phyloP scores from a whole-genome alignment of 768 basidiomycete species.

The Suillus hirtellus region DNA sequence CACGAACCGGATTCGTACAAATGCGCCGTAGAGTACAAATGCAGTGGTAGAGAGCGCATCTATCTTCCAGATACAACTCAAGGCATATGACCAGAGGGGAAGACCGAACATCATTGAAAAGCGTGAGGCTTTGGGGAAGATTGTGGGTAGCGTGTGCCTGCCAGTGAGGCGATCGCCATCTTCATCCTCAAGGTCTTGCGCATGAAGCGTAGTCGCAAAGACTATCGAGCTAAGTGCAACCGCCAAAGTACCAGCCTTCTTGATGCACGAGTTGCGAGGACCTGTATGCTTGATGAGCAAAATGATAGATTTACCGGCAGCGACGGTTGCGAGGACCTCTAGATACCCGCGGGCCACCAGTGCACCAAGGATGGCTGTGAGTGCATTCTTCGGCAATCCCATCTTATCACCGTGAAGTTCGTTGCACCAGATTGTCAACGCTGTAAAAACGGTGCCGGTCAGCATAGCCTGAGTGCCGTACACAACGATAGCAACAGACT shows the following conservation, averaged over 20 bases:
- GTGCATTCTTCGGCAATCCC: slow-evolving; percentile 39
- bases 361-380: slow-evolving; percentile 42
- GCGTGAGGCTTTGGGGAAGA: slow-evolving; percentile 39
- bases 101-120: slow-evolving; percentile 35
- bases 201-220: slow-evolving; percentile 47
- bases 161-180: slow-evolving; percentile 40
- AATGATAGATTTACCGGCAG: slow-evolving; percentile 31
- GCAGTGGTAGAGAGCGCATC: slow-evolving; percentile 24
- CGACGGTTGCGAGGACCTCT: slow-evolving; percentile 39
- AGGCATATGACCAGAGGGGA: slow-evolving; percentile 37
- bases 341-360: slow-evolving; percentile 29
- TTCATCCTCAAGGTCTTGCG: slow-evolving; percentile 49
- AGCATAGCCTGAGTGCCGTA: slow-evolving; percentile 35
- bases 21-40: slow-evolving; percentile 34
- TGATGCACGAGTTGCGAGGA: slow-evolving; percentile 18
- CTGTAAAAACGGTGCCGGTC: slow-evolving; percentile 31
- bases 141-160: slow-evolving; percentile 46
- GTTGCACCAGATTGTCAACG: slow-evolving; percentile 38
- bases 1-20: slow-evolving; percentile 38
- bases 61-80: slow-evolving; percentile 39
- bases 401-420: slow-evolving; percentile 38
- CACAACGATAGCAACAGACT: slow-evolving; percentile 31
- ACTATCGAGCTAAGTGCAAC: slow-evolving; percentile 38
- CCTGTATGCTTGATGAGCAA: slow-evolving; percentile 23
- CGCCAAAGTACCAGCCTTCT: slow-evolving; percentile 29